Evolutionary conservation across 805 yeast species (phyloP), one percentile per base, ranked within the genome.

Genomic region (Komagataella populi): DNA sequence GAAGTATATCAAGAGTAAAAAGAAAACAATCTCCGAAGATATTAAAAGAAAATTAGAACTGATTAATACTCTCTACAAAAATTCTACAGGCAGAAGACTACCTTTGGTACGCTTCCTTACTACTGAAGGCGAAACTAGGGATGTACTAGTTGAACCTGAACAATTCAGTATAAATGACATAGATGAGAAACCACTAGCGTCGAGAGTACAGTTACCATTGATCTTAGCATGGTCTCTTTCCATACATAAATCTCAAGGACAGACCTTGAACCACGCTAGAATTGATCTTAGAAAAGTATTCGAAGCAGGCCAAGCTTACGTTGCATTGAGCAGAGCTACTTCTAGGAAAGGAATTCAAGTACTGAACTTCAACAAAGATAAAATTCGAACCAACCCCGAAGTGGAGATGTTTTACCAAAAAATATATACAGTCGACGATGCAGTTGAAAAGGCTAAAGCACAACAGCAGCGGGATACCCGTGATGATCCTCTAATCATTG

Each of bases 201-300:
- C 84, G 1, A 72, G 97, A 58, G 71, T 55, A 0, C 95, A 86
- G 60, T 57, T 84, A 2, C 95, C 95, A 1, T 67, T 86, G 30
- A 69, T 84, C 52, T 66, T 86, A 44, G 81, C 93, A 22, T 86
- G 93, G 93, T 89, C 95, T 0, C 63, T 86, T 57, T 86, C 93
- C 0, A 86, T 86, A 49, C 95, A 86, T 61, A 86, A 86, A 62
- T 79, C 93, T 0, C 95, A 86, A 62, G 95, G 95, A 2, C 95
- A 86, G 66, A 84, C 95, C 0, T 72, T 86, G 47, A 80, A 77
- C 46, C 64, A 87, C 55, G 81, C 86, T 3, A 78, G 77, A 55
- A 87, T 86, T 10, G 90, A 86, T 59, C 64, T 86, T 48, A 70
- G 75, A 23, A 76, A 72, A 55, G 76, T 80, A 23, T 86, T 86